Percentiles rank a stretch among this genome's conserved stretches.
Conservation (phyloP, 1,284 basidiomycete species). For the Pseudozyma tsukubaensis region DNA sequence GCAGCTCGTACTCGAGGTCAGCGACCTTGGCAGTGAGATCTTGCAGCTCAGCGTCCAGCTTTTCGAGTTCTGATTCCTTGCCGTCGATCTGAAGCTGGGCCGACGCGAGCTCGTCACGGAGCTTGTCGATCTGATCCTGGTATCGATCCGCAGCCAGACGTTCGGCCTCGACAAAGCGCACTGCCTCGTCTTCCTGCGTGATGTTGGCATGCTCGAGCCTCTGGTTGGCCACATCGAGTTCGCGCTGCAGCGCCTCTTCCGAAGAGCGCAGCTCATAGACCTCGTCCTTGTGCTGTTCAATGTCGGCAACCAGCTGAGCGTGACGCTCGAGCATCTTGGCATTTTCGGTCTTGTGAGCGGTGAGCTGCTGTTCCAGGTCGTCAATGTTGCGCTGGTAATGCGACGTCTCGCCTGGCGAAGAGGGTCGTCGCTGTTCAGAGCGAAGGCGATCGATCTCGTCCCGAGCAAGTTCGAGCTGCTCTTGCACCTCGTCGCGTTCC, state of each 20-base stretch:
- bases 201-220: slow-evolving; percentile 53
- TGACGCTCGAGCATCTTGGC: slow-evolving; percentile 53
- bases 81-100: slow-evolving; percentile 60
- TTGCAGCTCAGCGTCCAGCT: slow-evolving; percentile 52
- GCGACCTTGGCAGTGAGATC: slow-evolving; percentile 47
- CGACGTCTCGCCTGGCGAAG: slow-evolving; percentile 26
- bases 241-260: slow-evolving; percentile 46
- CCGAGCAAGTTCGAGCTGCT: slow-evolving; percentile 44
- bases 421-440: slow-evolving; percentile 21
- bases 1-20: slow-evolving; percentile 60
- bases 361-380: slow-evolving; percentile 50
- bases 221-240: slow-evolving; percentile 54
- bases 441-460: slow-evolving; percentile 43
- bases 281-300: slow-evolving; percentile 55
- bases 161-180: slow-evolving; percentile 38
- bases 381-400: slow-evolving; percentile 44
- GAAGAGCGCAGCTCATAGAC: slow-evolving; percentile 48
- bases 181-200: slow-evolving; percentile 50
- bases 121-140: slow-evolving; percentile 52
- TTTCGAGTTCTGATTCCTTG: slow-evolving; percentile 61
- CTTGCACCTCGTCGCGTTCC: slow-evolving; percentile 49
- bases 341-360: slow-evolving; percentile 50
- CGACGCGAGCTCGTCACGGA: slow-evolving; percentile 61
- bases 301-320: slow-evolving; percentile 48
- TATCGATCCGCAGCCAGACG: slow-evolving; percentile 46